These are phyloP conservation scores for Saccharomycopsis oosterbeekiorum DNA, from an alignment of 805 yeast species.

Conservation along the genomic window DNA sequence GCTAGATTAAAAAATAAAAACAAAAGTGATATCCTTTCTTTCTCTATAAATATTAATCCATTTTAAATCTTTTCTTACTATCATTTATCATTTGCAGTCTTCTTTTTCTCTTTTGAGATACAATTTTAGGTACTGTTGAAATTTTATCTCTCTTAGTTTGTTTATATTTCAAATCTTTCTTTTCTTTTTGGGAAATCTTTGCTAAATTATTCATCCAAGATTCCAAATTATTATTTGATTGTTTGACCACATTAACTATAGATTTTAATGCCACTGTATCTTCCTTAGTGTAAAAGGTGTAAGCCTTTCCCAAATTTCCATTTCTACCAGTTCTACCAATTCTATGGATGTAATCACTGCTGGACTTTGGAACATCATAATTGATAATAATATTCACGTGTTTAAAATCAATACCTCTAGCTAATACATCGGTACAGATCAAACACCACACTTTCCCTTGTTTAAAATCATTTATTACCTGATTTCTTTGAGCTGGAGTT, in stretches of 20 bases:
- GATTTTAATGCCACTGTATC: constrained; percentile 70
- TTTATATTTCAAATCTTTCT: constrained; percentile 46
- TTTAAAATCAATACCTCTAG: constrained; percentile 95
- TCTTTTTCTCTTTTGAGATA: constrained; percentile 54
- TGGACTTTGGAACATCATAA: constrained; percentile 90
- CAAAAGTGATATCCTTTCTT: neutral
- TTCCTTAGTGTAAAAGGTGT: constrained; percentile 88
- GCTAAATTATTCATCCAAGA: constrained; percentile 74
- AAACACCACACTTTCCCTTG: constrained; percentile 92
- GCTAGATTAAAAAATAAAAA: neutral
- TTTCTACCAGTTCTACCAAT: constrained; percentile 99
- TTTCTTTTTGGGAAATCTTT: constrained; percentile 54
- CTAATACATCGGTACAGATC: constrained; percentile 90
- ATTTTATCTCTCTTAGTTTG: constrained; percentile 61
- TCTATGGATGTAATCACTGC: constrained; percentile 94
- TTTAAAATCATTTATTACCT: constrained; percentile 73
- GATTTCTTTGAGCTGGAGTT: constrained; percentile 79
- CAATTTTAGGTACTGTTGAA: constrained; percentile 71
- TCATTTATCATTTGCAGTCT: constrained; percentile 65
- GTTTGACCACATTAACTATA: constrained; percentile 89
- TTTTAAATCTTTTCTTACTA: constrained; percentile 46
- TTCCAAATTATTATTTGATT: constrained; percentile 56
- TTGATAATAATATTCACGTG: constrained; percentile 92
- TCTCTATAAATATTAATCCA: constrained; percentile 19
- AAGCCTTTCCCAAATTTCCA: constrained; percentile 75